A percentile compares a stretch with the other conserved stretches of the same genome.
Conservation (phyloP, 805 yeast species). For the Tetrapisispora namnaoensis region DNA sequence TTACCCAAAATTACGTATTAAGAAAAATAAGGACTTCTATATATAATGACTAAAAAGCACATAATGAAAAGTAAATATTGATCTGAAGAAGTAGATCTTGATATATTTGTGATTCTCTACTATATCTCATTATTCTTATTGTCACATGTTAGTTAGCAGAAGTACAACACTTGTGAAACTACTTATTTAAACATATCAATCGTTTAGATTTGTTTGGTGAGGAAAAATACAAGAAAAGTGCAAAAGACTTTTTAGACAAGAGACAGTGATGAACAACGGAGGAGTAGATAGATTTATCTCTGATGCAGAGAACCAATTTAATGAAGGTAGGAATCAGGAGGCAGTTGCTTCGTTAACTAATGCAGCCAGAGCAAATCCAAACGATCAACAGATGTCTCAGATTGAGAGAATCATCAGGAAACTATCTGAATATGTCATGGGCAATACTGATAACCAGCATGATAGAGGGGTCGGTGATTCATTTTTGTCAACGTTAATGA, state of each 20-base stretch:
- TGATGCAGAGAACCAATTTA: constrained; percentile 16
- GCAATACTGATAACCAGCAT: constrained; percentile 2
- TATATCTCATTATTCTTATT: too few species aligned
- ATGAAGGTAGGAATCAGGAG: constrained; percentile 19
- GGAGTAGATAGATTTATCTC: constrained; percentile 7
- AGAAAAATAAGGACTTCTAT: too few species aligned
- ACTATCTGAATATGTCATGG: constrained; percentile 14
- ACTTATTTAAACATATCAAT: too few species aligned
- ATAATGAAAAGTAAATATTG: too few species aligned
- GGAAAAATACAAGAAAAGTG: too few species aligned
- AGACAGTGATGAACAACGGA: neutral
- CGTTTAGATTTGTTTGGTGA: too few species aligned
- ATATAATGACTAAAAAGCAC: too few species aligned
- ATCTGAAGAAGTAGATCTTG: too few species aligned
- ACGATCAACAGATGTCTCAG: constrained; percentile 12
- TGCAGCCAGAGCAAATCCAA: constrained; percentile 21
- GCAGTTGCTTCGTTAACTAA: constrained; percentile 22
- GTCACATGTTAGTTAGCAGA: too few species aligned
- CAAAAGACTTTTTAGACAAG: neutral
- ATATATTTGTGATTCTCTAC: too few species aligned
- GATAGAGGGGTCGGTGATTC: constrained; percentile 16
- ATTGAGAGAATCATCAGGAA: constrained; percentile 19
- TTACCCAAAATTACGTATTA: too few species aligned
- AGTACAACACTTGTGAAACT: too few species aligned
- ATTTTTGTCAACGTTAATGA: constrained; percentile 14